Conservation (phyloP, 495 filamentous ascomycete species). For the Lentithecium fluviatile region DNA sequence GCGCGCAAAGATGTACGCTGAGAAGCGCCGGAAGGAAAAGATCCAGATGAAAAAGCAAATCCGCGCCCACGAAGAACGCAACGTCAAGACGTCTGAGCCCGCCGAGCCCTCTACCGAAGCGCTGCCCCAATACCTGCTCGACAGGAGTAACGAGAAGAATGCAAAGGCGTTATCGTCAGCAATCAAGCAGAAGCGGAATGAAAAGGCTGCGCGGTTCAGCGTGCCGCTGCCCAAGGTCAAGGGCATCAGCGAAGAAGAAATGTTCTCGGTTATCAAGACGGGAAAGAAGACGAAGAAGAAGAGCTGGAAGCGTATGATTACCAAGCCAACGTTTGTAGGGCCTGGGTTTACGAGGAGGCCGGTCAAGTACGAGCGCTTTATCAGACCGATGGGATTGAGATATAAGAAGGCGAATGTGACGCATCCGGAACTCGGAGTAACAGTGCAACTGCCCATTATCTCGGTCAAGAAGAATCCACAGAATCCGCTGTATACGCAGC, state of each 20-base stretch:
- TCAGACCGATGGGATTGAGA: constrained; percentile 62
- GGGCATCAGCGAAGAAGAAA: constrained; percentile 94
- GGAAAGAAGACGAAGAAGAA: constrained; percentile 78
- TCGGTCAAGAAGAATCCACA: constrained; percentile 97
- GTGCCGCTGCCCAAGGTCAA: constrained; percentile 81
- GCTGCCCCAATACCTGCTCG: constrained; percentile 84
- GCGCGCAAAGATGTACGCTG: constrained; percentile 89
- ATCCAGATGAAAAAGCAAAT: constrained; percentile 99
- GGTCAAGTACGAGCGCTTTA: constrained; percentile 91
- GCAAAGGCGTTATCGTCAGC: constrained; percentile 84
- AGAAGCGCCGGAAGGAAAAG: constrained; percentile 94
- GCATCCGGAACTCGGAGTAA: constrained; percentile 80
- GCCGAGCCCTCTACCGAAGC: constrained; percentile 69
- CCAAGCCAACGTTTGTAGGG: constrained; percentile 86
- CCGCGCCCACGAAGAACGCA: constrained; percentile 89
- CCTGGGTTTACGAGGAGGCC: constrained; percentile 87
- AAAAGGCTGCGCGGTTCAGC: constrained; percentile 93
- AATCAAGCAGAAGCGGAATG: constrained; percentile 84
- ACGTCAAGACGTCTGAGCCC: constrained; percentile 85
- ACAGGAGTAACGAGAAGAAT: constrained; percentile 77
- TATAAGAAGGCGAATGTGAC: constrained; percentile 97
- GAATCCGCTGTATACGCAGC: constrained; percentile 89
- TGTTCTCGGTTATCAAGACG: constrained; percentile 97
- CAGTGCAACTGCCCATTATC: constrained; percentile 90
- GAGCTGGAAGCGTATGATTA: constrained; percentile 95